A percentile compares a stretch with the other conserved stretches of the same genome.
Evolutionary conservation across 345 rosid genomes (phyloP).

Genomic region (Combretum micranthum): DNA sequence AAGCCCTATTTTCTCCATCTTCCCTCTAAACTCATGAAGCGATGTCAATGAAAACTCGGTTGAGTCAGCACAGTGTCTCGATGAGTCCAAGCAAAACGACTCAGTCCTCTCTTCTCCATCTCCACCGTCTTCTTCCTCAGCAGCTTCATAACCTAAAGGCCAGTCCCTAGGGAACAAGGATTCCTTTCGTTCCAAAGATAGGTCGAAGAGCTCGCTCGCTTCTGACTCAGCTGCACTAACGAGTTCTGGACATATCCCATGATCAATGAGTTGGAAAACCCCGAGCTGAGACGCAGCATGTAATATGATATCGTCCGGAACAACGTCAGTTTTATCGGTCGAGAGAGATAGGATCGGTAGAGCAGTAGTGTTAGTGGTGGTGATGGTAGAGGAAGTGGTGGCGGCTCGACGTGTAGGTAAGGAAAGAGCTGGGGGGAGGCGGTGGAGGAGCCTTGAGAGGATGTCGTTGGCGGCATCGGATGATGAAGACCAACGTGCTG

Average conservation of each 20-base stretch:
- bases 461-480: constrained; percentile 46
- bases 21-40: constrained; percentile 33
- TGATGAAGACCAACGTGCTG: constrained; percentile 29
- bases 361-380: constrained; percentile 27
- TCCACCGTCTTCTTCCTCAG: constrained; percentile 27
- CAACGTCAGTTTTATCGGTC: constrained; percentile 9
- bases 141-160: constrained; percentile 64
- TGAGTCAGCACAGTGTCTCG: constrained; percentile 24
- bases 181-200: constrained; percentile 29
- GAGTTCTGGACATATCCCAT: constrained; percentile 34
- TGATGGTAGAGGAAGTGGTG: not conserved
- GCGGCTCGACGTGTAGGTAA: constrained; percentile 43
- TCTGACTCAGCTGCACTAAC: constrained; percentile 58
- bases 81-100: constrained; percentile 49
- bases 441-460: constrained; percentile 61
- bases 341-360: constrained; percentile 28
- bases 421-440: constrained; percentile 72
- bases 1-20: constrained; percentile 48
- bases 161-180: constrained; percentile 51
- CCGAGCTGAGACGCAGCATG: constrained; percentile 32
- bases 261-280: constrained; percentile 46
- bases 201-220: constrained; percentile 41
- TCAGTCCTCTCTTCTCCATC: constrained; percentile 29
- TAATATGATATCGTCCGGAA: constrained; percentile 23
- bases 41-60: constrained; percentile 29